Evolutionary conservation across 805 yeast genomes (phyloP).

Genomic region (Kodamaea hsintzibuensis): DNA sequence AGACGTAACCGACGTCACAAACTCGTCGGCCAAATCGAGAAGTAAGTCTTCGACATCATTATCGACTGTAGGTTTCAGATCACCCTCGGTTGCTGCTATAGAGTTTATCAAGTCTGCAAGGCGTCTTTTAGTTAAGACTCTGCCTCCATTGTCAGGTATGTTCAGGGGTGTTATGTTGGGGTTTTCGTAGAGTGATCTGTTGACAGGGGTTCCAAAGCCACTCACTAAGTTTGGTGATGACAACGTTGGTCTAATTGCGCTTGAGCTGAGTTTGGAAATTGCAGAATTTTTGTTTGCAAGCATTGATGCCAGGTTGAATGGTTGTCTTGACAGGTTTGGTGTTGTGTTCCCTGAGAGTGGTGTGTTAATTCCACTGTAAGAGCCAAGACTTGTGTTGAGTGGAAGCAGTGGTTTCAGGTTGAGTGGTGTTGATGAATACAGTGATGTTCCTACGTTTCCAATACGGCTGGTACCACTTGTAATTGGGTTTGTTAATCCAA

Average conservation of each 20-base stretch:
- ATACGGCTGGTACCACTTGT: not conserved
- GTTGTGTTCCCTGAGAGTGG: constrained; percentile 3
- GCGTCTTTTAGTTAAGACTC: constrained; percentile 29
- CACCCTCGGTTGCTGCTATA: constrained; percentile 31
- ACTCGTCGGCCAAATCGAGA: constrained; percentile 30
- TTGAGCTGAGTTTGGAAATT: constrained; percentile 4
- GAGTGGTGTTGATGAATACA: not conserved
- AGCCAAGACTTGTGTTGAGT: not conserved
- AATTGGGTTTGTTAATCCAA: constrained; percentile 1
- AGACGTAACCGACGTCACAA: constrained; percentile 27
- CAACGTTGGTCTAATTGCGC: constrained; percentile 7
- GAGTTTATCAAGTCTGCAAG: constrained; percentile 27
- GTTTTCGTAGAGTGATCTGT: constrained; percentile 9
- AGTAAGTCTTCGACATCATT: constrained; percentile 30
- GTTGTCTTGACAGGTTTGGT: constrained; percentile 3
- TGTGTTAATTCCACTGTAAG: not conserved
- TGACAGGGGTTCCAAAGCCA: constrained; percentile 5
- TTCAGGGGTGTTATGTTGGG: constrained; percentile 12
- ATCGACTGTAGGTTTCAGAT: constrained; percentile 27
- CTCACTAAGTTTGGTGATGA: constrained; percentile 2
- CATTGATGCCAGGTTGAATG: constrained; percentile 2
- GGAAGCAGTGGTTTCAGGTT: constrained; percentile 5
- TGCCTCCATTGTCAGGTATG: constrained; percentile 27
- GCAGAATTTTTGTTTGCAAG: constrained; percentile 8
- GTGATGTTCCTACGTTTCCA: not conserved